Base-by-base conservation (phyloP, 345 rosid species). In the Lepidium didymum region DNA sequence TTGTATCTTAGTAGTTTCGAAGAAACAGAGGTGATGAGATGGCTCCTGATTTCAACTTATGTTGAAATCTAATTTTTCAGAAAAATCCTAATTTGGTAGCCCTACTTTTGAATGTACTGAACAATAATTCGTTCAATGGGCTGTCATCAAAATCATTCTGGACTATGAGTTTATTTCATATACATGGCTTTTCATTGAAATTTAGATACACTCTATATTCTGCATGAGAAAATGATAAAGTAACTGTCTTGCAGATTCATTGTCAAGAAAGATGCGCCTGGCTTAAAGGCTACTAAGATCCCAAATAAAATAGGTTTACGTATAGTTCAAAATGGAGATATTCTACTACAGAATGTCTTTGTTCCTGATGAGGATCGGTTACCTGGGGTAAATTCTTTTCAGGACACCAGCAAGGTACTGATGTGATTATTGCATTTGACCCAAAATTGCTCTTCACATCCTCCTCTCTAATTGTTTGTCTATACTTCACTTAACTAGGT, bases 301-400 rank as follows among this genome's bases (percentile, higher is more conserved):
- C 85, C 81, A 50, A 91, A 94, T 64, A 94, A 94, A 84, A 94
- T 94, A 69, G 99, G 96, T 19, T 76, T 94, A 51, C 85, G 97
- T 25, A 94, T 89, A 3, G 99, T 94, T 68, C 97, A 94, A 77
- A 94, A 94, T 80, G 99, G 96, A 71, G 99, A 94, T 80, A 89
- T 94, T 60, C 62, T 85, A 63, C 55, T 94, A 73, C 79, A 82
- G 70, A 81, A 78, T 60, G 96, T 91, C 70, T 91, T 91, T 73
- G 88, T 91, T 58, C 90, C 96, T 18, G 96, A 89, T 63, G 96
- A 85, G 78, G 97, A 94, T 64, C 80, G 88, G 67, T 73, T 94
- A 61, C 87, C 96, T 35, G 97, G 97, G 38, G 80, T 94, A 38
- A 87, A 89, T 65, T 94, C 99, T 64, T 91, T 94, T 69, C 88